phyloP scores from a whole-genome alignment of 306 rosid genomes.

The Elaeagnus macrophylla region DNA sequence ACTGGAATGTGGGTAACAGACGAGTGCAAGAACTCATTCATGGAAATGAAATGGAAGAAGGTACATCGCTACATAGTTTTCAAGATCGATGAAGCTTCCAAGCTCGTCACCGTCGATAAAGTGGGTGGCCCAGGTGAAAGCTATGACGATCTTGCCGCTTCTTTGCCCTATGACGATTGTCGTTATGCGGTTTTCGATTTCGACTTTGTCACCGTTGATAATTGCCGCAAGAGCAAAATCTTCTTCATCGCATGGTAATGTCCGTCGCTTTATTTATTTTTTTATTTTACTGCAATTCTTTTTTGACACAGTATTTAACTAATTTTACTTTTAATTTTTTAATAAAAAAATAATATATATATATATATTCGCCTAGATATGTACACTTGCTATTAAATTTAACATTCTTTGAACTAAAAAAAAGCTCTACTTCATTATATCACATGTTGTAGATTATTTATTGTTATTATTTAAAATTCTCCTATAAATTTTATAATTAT shows the following conservation, averaged over 20 bases:
- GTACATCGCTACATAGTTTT: conserved; percentile 80
- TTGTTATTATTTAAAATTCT: no score
- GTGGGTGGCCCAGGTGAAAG: conserved; percentile 83
- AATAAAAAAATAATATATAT: no score
- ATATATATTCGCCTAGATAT: no score
- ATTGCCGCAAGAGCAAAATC: conserved; percentile 97
- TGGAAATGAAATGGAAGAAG: conserved; percentile 99
- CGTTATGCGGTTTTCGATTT: conserved; percentile 96
- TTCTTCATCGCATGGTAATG: conserved; percentile 87
- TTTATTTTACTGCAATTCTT: no score
- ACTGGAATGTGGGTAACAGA: conserved; percentile 99
- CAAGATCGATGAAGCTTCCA: conserved; percentile 89
- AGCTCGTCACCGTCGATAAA: conserved; percentile 83
- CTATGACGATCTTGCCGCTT: conserved; percentile 77
- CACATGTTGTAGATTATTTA: no score
- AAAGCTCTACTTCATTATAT: no score
- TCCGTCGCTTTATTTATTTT: conserved; percentile 7
- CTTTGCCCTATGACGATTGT: conserved; percentile 82
- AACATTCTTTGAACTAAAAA: no score
- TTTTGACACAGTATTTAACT: no score
- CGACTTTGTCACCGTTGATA: conserved; percentile 95
- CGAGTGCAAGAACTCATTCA: conserved; percentile 92
- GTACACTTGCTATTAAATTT: no score
- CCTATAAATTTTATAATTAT: no score
- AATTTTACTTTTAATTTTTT: no score